phyloP scores from a whole-genome alignment of 2,329 filamentous ascomycete genomes.

The Penicillium sp. region DNA sequence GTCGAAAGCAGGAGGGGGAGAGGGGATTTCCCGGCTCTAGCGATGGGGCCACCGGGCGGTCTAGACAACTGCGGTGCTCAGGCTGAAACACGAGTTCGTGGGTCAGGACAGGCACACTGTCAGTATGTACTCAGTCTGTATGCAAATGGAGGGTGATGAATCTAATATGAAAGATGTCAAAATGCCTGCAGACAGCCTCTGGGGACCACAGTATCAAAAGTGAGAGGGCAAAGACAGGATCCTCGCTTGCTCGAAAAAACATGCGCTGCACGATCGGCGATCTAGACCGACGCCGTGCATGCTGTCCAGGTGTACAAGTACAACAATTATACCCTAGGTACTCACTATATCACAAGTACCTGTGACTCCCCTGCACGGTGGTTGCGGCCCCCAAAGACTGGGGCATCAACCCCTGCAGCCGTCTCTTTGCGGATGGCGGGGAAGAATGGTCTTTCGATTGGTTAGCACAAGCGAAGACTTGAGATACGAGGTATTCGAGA shows the following conservation, averaged over 20 bases:
- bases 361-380: background rate
- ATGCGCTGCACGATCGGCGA: conserved; percentile 24
- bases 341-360: no score
- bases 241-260: conserved; percentile 12
- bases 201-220: background rate
- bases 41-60: conserved; percentile 34
- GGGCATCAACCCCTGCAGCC: conserved; percentile 2
- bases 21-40: conserved; percentile 32
- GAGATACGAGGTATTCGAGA: no score
- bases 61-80: conserved; percentile 32
- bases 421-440: no score
- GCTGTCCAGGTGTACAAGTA: background rate
- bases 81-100: conserved; percentile 26
- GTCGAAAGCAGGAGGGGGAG: conserved; percentile 18
- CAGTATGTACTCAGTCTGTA: no score
- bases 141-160: background rate
- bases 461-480: no score
- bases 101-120: conserved; percentile 7
- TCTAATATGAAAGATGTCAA: background rate
- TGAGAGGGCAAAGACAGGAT: background rate
- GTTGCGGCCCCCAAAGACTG: background rate
- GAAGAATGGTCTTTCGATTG: no score
- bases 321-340: no score
- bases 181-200: background rate
- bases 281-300: conserved; percentile 23